phyloP scores from a whole-genome alignment of 148 eudicot genomes.

The Fagopyrum tataricum region DNA sequence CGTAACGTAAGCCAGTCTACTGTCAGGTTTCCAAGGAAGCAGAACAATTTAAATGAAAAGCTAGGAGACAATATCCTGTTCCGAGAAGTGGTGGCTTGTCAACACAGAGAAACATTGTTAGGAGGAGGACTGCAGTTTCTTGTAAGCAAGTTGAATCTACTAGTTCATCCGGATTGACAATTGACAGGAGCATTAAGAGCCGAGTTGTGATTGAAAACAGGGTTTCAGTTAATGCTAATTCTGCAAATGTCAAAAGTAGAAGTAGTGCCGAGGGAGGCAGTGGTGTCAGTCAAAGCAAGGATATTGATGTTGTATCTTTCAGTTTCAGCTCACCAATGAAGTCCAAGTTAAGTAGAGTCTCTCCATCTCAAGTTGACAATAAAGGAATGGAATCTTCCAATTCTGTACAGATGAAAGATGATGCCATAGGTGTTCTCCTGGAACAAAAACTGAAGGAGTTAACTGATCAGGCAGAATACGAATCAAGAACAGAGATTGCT shows the following conservation, averaged over 20 bases:
- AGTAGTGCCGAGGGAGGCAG: conserved; percentile 24
- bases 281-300: conserved; percentile 15
- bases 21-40: conserved; percentile 28
- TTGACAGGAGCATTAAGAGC: conserved; percentile 22
- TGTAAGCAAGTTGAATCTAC: conserved; percentile 31
- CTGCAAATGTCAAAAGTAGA: conserved; percentile 22
- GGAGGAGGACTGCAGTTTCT: conserved; percentile 43
- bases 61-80: conserved; percentile 27
- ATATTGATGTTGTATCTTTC: neutral
- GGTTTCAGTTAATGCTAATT: conserved; percentile 11
- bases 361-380: neutral
- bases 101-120: conserved; percentile 27
- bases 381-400: conserved; percentile 15
- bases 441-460: conserved; percentile 76
- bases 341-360: conserved; percentile 21
- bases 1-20: conserved; percentile 25
- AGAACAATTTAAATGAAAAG: conserved; percentile 25
- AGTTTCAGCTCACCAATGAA: conserved; percentile 29
- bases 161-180: conserved; percentile 21
- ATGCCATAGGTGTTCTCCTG: conserved; percentile 62
- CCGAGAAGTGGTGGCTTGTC: conserved; percentile 28
- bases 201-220: conserved; percentile 22
- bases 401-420: conserved; percentile 36
- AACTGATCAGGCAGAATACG: conserved; percentile 61
- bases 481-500: conserved; percentile 21